These are phyloP conservation scores for Rhizophora apiculata DNA, from an alignment of 345 rosid species.

Conservation along the genomic window DNA sequence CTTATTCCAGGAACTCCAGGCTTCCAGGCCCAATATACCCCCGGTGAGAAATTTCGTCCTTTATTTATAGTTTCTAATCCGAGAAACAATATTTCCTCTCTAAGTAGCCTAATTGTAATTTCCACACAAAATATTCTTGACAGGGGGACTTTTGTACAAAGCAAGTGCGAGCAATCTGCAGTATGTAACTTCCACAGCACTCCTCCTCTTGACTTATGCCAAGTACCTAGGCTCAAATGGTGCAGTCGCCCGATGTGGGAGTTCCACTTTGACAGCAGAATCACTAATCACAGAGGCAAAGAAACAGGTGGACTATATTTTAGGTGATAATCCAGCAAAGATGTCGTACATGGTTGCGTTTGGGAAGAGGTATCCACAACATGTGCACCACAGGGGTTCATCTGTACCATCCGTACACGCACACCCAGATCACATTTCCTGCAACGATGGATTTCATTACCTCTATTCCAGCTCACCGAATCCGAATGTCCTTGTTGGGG, in stretches of 20 bases:
- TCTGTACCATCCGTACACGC: constrained; percentile 64
- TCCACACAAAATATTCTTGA: not conserved
- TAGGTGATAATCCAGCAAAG: constrained; percentile 76
- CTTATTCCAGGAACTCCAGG: constrained; percentile 53
- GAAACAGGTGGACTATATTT: constrained; percentile 77
- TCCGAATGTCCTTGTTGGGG: constrained; percentile 84
- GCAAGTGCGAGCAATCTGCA: constrained; percentile 97
- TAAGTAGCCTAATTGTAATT: too few relatives aligned
- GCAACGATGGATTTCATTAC: constrained; percentile 63
- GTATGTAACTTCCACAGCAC: constrained; percentile 85
- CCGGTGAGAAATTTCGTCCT: constrained; percentile 30
- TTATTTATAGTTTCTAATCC: not conserved
- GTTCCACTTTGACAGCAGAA: constrained; percentile 34
- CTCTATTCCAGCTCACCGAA: constrained; percentile 68
- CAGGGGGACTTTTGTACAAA: constrained; percentile 87
- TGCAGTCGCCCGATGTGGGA: constrained; percentile 40
- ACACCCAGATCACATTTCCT: constrained; percentile 70
- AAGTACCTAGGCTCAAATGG: constrained; percentile 57
- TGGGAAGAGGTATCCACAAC: constrained; percentile 65
- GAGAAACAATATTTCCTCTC: not conserved
- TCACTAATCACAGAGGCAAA: constrained; percentile 47
- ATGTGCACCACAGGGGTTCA: constrained; percentile 86
- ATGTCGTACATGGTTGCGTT: constrained; percentile 94
- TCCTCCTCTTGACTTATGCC: constrained; percentile 80
- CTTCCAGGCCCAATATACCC: constrained; percentile 64